Evolutionary conservation across 78 protist species (phyloP).

Genomic region (Creolimax fragrantissima): DNA sequence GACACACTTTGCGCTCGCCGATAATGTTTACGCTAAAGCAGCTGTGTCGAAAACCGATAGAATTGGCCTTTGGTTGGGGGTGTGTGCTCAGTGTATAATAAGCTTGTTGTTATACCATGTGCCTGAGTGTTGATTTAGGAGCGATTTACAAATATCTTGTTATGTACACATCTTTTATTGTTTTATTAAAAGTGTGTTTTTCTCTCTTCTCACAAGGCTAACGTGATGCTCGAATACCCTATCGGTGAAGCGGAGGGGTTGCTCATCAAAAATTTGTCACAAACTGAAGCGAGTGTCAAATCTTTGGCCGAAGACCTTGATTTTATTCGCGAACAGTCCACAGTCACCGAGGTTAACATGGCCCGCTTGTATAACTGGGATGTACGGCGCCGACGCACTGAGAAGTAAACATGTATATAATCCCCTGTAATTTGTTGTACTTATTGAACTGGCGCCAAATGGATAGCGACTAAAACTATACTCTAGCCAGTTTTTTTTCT

Average conservation of each 20-base stretch:
- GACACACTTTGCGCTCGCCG: background rate
- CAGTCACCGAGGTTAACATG: background rate
- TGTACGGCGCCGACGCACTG: background rate
- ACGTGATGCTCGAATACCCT: constrained; percentile 5
- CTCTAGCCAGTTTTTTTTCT: too few relatives aligned
- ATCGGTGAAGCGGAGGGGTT: background rate
- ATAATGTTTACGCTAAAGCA: background rate
- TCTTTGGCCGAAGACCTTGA: background rate
- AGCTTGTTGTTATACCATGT: background rate
- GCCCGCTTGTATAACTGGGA: constrained; percentile 15
- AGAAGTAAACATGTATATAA: background rate
- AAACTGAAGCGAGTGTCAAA: background rate
- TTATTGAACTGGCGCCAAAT: too few relatives aligned
- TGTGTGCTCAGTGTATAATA: background rate
- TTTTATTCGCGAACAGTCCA: background rate
- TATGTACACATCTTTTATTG: background rate
- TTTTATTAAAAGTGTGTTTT: background rate
- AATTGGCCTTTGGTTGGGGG: background rate
- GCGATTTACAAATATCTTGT: background rate
- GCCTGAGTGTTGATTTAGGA: background rate
- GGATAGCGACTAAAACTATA: too few relatives aligned
- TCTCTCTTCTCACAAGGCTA: background rate
- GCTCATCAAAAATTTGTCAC: background rate
- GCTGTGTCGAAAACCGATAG: background rate
- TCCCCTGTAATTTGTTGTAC: too few relatives aligned